Base-by-base conservation (phyloP, 2,329 filamentous ascomycete genomes). In the Talaromyces sp. region DNA sequence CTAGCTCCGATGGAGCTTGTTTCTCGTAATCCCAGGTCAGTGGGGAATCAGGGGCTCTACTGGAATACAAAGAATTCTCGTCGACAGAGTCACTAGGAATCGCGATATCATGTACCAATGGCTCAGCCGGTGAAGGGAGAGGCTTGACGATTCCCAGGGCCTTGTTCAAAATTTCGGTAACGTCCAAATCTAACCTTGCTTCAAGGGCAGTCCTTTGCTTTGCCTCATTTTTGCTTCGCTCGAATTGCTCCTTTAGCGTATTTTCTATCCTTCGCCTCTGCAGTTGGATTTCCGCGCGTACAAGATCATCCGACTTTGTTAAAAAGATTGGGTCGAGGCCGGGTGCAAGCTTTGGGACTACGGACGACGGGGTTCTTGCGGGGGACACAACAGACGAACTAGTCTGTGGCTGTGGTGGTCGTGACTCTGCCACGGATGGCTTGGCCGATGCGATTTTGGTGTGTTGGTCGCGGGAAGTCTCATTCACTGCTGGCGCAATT, bases 21-120 rank as follows among this genome's bases (percentile, higher is more conserved):
- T 52, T 62, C 63, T 69, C 72, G 57, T 73, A 74, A 17, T 75
- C 73, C 62, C 75, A 77, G 45, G 79, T 77, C 67, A 84, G 82
- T 75, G 85, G 82, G 69, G 93, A 96, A 76, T 93, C 91, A 82
- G 93, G 89, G 68, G 85, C 86, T 81, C 90, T 91, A 80, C 93
- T 97, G 70, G 94, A 97, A 83, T 98, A 97, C 79, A 96, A 96
- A 47, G 93, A 95, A 74, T 96, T 93, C 76, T 96, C 90, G 79
- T 97, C 93, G 80, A 93, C 91, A 41, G 92, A 95, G 77, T 94
- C 91, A 84, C 85, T 90, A 74, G 86, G 84, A 76, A 87, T 87
- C 73, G 83, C 83, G 78, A 89, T 83, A 70, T 83, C 82, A 80
- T 86, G 85, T 83, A 83, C 82, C 66, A 78, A 75, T 68, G 79